Evolutionary conservation across 345 rosid genomes (phyloP), one percentile per base, ranked within the genome.

Genomic region (Syzygium aromaticum): DNA sequence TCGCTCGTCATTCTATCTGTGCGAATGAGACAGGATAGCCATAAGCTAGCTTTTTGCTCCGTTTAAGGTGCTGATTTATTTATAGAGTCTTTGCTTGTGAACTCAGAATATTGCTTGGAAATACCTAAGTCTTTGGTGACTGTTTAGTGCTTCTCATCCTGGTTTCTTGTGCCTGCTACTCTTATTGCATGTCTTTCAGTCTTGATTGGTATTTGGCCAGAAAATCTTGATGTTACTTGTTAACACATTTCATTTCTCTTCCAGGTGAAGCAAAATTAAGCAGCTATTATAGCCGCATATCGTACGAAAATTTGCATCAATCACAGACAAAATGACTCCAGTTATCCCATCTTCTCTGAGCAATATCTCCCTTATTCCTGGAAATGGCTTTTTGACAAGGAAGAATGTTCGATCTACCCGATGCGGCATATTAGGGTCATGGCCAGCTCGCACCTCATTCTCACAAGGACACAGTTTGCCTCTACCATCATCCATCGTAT

Each of bases 291-390:
- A 89, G 86, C 91, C 88, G 87, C 85, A 90, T 90, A 73, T 73
- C 38, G 49, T 73, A 90, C 89, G 83, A 57, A 57, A 57, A 83
- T 86, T 87, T 87, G 88, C 87, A 89, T 86, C 87, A 88, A 84
- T 78, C 46, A 87, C 27, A 59, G 89, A 88, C 88, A 92, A 87
- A 80, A 96, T 97, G 99, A 94, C 92, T 64, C 93, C 95, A 11
- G 88, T 91, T 25, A 90, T 93, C 80, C 97, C 93, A 54, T 92
- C 94, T 88, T 94, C 98, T 52, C 87, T 91, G 16, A 92, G 89
- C 94, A 95, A 90, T 86, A 54, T 94, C 53, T 90, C 92, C 57
- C 95, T 94, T 82, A 86, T 96, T 90, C 94, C 95, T 3, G 94
- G 95, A 88, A 89, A 90, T 67, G 88, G 93, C 87, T 93, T 92